phyloP scores from a whole-genome alignment of 768 basidiomycete genomes.

The Lactifluus pinguis region DNA sequence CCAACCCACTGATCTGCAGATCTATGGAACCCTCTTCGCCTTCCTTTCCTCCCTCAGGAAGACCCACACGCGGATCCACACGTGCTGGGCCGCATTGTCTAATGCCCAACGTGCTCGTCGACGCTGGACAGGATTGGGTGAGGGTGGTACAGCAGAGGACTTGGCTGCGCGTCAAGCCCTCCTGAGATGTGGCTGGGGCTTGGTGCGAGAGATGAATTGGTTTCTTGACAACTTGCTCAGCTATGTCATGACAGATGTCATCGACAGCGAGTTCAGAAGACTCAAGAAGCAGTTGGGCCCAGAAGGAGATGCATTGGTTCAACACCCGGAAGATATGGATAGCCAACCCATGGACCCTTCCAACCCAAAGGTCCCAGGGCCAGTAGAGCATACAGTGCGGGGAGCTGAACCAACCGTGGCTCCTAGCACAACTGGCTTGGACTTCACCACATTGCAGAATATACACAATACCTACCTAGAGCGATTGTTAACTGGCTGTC shows the following conservation, averaged over 20 bases:
- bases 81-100: constrained; percentile 79
- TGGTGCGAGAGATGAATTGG: constrained; percentile 85
- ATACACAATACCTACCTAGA: constrained; percentile 80
- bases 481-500: constrained; percentile 66
- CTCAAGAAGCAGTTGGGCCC: constrained; percentile 48
- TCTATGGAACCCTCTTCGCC: constrained; percentile 70
- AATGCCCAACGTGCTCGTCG: constrained; percentile 78
- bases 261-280: constrained; percentile 72
- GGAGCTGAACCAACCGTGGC: constrained; percentile 13
- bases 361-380: constrained; percentile 8
- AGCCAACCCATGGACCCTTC: constrained; percentile 17
- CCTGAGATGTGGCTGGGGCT: constrained; percentile 77
- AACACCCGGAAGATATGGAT: constrained; percentile 21
- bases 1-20: constrained; percentile 58
- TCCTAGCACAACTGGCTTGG: constrained; percentile 39
- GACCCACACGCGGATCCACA: constrained; percentile 70
- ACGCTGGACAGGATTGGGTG: constrained; percentile 79
- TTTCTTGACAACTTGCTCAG: constrained; percentile 76
- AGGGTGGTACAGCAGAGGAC: constrained; percentile 75
- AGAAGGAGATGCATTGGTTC: not conserved
- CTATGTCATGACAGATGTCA: constrained; percentile 86
- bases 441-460: constrained; percentile 78
- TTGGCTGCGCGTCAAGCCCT: constrained; percentile 52
- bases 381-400: not conserved
- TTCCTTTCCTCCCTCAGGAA: constrained; percentile 80